Evolutionary conservation across 164 flowering plant genomes (phyloP), one percentile per base, ranked within the genome.

Genomic region (Chloranthus sessilifolius): DNA sequence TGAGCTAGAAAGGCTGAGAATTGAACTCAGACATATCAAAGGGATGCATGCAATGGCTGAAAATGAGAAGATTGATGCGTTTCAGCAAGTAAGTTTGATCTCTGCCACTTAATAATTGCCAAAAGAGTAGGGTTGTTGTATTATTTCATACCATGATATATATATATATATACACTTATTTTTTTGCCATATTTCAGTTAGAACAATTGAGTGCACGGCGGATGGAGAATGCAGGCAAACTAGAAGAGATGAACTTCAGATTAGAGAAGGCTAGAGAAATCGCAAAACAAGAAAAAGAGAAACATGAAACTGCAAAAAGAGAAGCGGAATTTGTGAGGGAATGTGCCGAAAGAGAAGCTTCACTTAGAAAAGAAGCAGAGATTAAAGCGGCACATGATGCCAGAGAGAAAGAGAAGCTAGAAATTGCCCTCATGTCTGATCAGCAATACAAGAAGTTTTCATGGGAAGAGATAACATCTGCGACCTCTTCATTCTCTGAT

Each of bases 1-100:
- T 56, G 98, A 91, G 77, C 69, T 91, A 37, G 96, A 91, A 65
- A 84, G 70, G 64, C 66, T 90, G 59, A 81, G 79, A 61, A 67
- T 70, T 57, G 91, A 87, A 66, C 87, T 90, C 29, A 77, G 85
- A 67, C 95, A 87, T 71, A 69, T 54, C 36, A 75, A 65, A 55
- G 91, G 85, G 61, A 76, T 90, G 80, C 81, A 69, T 59, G 78
- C 85, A 30, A 30, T 79, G 21, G 91, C 95, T 50, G 85, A 81
- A 64, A 70, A 63, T 49, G 98, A 90, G 74, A 70, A 73, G 27
- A 53, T 63, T 6, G 81, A 87, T 65, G 90, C 83, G 38, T 68
- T 85, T 50, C 62, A 68, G n/a, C 79, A 83, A 81, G 98, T 85
- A 65, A 59, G 57, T 56, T 23, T 8, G 25, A 0, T 28, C 17